These are phyloP conservation scores for Cryptococcus sp. DNA, from an alignment of 1,284 basidiomycete genomes.

Conservation along the genomic window DNA sequence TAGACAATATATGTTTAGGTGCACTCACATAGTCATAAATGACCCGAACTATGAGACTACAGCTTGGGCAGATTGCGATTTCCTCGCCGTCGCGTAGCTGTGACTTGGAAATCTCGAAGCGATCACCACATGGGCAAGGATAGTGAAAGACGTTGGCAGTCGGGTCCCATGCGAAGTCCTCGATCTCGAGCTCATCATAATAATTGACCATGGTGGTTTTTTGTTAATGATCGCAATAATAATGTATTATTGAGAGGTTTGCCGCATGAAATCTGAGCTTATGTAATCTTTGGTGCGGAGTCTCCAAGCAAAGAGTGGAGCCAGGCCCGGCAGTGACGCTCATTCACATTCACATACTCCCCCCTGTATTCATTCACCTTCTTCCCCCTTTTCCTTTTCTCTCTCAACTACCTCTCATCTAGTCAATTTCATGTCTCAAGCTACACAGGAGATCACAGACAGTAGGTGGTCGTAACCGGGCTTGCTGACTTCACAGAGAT, in stretches of 20 bases:
- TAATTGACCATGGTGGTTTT: slow-evolving; percentile 35
- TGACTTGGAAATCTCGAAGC: slow-evolving; percentile 87
- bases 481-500: neutral
- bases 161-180: slow-evolving; percentile 90
- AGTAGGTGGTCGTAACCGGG: neutral
- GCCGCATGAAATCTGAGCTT: neutral
- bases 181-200: slow-evolving; percentile 68
- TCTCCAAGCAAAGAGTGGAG: no score
- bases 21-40: slow-evolving; percentile 87
- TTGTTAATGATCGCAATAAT: no score
- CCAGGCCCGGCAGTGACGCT: no score
- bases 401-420: neutral
- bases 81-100: slow-evolving; percentile 91
- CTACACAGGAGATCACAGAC: neutral
- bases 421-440: neutral
- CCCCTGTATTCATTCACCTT: neutral
- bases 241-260: neutral
- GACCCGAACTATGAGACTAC: slow-evolving; percentile 87
- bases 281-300: no score
- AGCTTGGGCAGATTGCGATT: slow-evolving; percentile 95
- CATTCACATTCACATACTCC: neutral
- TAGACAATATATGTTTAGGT: neutral
- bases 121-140: slow-evolving; percentile 96
- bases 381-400: neutral
- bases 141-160: slow-evolving; percentile 83